phyloP scores from a whole-genome alignment of 1,284 basidiomycete species.

The Sporisorium exsertum region DNA sequence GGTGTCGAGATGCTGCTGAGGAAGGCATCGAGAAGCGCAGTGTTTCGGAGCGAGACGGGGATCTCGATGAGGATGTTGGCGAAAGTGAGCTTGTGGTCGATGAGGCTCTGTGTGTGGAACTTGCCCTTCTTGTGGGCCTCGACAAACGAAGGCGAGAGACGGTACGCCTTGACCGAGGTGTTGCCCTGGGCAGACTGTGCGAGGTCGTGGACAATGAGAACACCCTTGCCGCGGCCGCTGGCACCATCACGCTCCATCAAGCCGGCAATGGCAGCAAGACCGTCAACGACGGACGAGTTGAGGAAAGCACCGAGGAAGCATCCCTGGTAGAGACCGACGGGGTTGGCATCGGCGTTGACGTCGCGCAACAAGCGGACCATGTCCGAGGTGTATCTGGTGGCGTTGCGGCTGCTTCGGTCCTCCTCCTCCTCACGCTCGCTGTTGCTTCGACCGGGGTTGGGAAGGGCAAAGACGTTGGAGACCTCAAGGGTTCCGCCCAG shows the following conservation, averaged over 20 bases:
- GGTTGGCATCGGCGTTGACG: constrained; percentile 91
- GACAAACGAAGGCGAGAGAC: constrained; percentile 84
- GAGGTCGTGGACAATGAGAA: constrained; percentile 67
- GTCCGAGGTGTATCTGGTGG: constrained; percentile 78
- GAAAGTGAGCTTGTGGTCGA: constrained; percentile 87
- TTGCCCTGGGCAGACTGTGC: constrained; percentile 78
- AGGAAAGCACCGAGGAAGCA: constrained; percentile 77
- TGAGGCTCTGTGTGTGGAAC: constrained; percentile 85
- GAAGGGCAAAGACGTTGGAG: constrained; percentile 65
- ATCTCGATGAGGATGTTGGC: constrained; percentile 90
- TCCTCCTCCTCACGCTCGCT: constrained; percentile 62
- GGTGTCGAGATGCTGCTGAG: constrained; percentile 77
- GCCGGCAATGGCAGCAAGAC: constrained; percentile 70
- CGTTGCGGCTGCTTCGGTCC: constrained; percentile 61
- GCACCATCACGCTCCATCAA: constrained; percentile 67
- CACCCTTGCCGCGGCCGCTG: constrained; percentile 63
- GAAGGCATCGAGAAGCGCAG: constrained; percentile 86
- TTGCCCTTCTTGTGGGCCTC: constrained; percentile 86
- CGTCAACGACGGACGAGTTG: constrained; percentile 87
- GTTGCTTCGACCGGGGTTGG: constrained; percentile 49
- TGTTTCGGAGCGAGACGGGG: constrained; percentile 87
- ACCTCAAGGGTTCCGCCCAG: constrained; percentile 66
- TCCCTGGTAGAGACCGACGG: constrained; percentile 97
- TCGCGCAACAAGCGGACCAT: constrained; percentile 90
- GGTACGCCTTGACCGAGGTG: constrained; percentile 90